Conservation (phyloP, 305 asterid species). For the Fraxinus greggii region DNA sequence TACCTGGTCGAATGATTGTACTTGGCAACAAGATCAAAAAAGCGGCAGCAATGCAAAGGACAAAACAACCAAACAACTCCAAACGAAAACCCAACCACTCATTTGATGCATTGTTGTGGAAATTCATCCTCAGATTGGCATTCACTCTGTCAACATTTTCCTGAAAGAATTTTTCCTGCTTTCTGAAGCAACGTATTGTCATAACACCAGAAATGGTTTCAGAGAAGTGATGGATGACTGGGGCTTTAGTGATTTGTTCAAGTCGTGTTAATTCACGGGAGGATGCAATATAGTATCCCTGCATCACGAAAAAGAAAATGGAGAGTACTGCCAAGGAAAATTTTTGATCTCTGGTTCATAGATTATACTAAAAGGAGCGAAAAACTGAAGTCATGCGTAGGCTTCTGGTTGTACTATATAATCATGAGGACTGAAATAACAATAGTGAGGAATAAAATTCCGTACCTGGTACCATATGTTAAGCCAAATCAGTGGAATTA, state of each 20-base stretch:
- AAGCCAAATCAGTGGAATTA: conserved; percentile 63
- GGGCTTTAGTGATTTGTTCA: conserved; percentile 64
- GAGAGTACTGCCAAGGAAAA: neutral
- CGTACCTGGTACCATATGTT: conserved; percentile 74
- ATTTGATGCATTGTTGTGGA: conserved; percentile 61
- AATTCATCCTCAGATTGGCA: conserved; percentile 55
- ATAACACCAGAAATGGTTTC: conserved; percentile 62
- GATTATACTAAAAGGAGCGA: neutral
- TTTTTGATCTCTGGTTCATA: neutral
- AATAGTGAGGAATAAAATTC: neutral
- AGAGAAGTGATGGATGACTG: conserved; percentile 73
- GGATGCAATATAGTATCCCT: conserved; percentile 63
- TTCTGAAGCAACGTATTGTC: conserved; percentile 64
- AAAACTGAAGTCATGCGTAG: neutral
- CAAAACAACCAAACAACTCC: conserved; percentile 61
- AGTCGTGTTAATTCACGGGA: conserved; percentile 77
- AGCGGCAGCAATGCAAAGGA: conserved; percentile 49
- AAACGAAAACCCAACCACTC: conserved; percentile 84
- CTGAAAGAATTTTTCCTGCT: conserved; percentile 47
- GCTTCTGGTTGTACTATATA: neutral
- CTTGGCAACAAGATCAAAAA: conserved; percentile 61
- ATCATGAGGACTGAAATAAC: neutral
- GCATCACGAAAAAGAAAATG: conserved; percentile 19
- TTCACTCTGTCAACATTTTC: conserved; percentile 53
- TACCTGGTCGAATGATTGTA: conserved; percentile 60